A percentile compares a stretch with the other conserved stretches of the same genome.
Conservation (phyloP, 2,329 filamentous ascomycete genomes). For the Penicillium sp. region DNA sequence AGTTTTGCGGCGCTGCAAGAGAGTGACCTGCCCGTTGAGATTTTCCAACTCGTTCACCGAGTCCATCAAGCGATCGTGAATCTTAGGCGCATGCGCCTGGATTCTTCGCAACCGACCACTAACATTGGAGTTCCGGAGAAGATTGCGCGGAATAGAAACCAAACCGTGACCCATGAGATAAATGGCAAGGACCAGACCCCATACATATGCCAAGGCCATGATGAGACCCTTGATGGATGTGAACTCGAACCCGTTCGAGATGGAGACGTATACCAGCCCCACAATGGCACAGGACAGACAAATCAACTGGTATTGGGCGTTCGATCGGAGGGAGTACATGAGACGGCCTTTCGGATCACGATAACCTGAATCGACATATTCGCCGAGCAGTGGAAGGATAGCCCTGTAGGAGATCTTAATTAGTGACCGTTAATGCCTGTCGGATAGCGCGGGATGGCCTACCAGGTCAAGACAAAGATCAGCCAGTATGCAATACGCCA, state of each 20-base stretch:
- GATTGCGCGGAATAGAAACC: constrained; percentile 80
- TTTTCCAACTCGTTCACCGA: constrained; percentile 77
- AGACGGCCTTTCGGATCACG: constrained; percentile 80
- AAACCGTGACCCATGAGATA: constrained; percentile 98
- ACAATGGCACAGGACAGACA: constrained; percentile 69
- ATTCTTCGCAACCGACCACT: constrained; percentile 72
- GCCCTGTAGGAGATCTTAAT: constrained; percentile 58
- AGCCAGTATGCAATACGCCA: constrained; percentile 98
- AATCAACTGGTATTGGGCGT: constrained; percentile 85
- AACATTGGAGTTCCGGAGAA: constrained; percentile 79
- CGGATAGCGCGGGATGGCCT: constrained; percentile 27
- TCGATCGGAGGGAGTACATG: constrained; percentile 80
- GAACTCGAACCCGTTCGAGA: constrained; percentile 73
- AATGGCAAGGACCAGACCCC: constrained; percentile 87
- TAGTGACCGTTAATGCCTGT: constrained; percentile 5
- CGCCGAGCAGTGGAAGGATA: constrained; percentile 87
- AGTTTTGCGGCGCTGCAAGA: constrained; percentile 78
- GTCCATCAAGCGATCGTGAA: constrained; percentile 87
- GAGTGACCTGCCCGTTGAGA: constrained; percentile 76
- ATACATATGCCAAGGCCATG: constrained; percentile 94
- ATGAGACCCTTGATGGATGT: constrained; percentile 77
- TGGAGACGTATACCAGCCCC: constrained; percentile 80
- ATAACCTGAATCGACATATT: constrained; percentile 93
- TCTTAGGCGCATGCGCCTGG: constrained; percentile 74
- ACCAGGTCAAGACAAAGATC: constrained; percentile 94